These are phyloP conservation scores for Macadamia integrifolia DNA, from an alignment of 164 flowering plant species.

Conservation along the genomic window DNA sequence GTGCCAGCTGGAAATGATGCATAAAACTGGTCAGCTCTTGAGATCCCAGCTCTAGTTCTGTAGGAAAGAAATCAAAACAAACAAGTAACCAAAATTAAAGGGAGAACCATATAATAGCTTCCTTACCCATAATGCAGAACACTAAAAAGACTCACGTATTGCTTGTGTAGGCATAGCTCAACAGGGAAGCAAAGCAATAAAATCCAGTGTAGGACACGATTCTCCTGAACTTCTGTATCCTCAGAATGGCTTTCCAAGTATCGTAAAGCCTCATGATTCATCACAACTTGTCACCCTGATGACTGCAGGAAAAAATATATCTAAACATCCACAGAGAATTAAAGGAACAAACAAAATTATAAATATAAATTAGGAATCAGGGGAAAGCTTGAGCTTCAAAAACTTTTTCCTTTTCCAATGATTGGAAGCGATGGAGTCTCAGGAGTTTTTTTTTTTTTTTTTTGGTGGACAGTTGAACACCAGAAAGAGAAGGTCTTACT, in stretches of 20 bases:
- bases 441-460: no score
- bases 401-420: no score
- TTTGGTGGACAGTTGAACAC: no score
- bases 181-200: constrained; percentile 46
- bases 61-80: constrained; percentile 11
- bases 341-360: background rate
- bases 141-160: constrained; percentile 59
- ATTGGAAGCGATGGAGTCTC: no score
- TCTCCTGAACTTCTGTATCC: constrained; percentile 49
- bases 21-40: constrained; percentile 80
- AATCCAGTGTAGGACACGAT: constrained; percentile 61
- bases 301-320: background rate
- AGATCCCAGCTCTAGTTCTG: constrained; percentile 90
- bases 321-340: background rate
- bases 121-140: background rate
- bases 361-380: no score
- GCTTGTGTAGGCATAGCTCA: constrained; percentile 60
- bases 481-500: no score
- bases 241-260: constrained; percentile 45
- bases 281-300: background rate
- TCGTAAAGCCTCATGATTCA: constrained; percentile 35
- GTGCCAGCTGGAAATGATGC: constrained; percentile 89
- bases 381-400: no score
- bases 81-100: background rate
- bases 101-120: constrained; percentile 4